phyloP scores from a whole-genome alignment of 2,329 filamentous ascomycete species.

The Aspergillus pseudoviridinutans region DNA sequence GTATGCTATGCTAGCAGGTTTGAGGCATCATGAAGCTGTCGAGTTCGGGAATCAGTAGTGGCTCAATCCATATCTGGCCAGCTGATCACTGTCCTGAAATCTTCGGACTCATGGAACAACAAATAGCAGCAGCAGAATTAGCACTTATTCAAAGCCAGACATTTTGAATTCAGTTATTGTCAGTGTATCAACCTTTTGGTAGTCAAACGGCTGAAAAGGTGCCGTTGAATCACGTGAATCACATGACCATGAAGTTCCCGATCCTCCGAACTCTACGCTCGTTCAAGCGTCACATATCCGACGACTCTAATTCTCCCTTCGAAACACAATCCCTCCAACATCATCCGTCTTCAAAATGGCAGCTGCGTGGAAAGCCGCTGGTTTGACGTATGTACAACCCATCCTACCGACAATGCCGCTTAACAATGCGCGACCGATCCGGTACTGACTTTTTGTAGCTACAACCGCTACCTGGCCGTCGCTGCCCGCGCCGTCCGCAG shows the following conservation, averaged over 20 bases:
- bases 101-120: not conserved
- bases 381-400: slow-evolving; percentile 70
- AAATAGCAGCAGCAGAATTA: not conserved
- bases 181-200: not conserved
- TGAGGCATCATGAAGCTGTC: not conserved
- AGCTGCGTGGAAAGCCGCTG: slow-evolving; percentile 97
- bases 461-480: slow-evolving; percentile 99
- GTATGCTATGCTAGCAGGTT: not conserved
- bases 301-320: slow-evolving; percentile 24
- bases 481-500: slow-evolving; percentile 92
- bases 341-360: slow-evolving; percentile 66
- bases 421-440: slow-evolving; percentile 4
- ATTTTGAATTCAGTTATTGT: not conserved
- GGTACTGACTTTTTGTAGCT: slow-evolving; percentile 57
- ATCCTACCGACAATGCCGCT: slow-evolving; percentile 21
- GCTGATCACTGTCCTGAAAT: not conserved
- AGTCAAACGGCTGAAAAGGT: not conserved
- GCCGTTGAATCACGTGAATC: not conserved
- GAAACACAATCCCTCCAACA: slow-evolving; percentile 25
- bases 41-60: not conserved
- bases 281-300: slow-evolving; percentile 29
- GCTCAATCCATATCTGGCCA: not conserved
- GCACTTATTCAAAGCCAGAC: not conserved
- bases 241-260: slow-evolving; percentile 28
- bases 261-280: slow-evolving; percentile 33